These are phyloP conservation scores for Umbelopsis vinacea DNA, from an alignment of 192 early-diverging fungal genomes.

Conservation along the genomic window DNA sequence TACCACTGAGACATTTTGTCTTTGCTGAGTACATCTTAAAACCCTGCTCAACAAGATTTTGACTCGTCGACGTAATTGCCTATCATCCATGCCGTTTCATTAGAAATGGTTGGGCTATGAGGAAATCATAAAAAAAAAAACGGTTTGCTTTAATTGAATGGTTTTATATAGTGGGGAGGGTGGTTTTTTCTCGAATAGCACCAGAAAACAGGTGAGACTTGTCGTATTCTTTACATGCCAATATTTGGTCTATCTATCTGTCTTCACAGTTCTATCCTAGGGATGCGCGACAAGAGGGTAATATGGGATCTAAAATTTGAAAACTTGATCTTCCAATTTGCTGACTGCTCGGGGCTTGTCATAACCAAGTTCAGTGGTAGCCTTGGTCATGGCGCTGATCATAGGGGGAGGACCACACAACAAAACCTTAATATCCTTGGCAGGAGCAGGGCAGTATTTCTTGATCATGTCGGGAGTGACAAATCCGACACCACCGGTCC, in stretches of 20 bases:
- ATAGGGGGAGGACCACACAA: slow-evolving; percentile 93
- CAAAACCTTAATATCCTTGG: slow-evolving; percentile 83
- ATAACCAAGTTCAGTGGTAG: slow-evolving; percentile 76
- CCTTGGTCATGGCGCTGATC: slow-evolving; percentile 78
- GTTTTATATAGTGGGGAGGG: too few species aligned
- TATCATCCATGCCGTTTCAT: too few species aligned
- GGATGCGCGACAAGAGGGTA: not conserved
- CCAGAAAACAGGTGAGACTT: too few species aligned
- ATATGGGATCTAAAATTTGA: slow-evolving; percentile 76
- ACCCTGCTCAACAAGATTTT: too few species aligned
- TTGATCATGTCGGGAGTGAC: slow-evolving; percentile 84
- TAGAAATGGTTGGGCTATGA: too few species aligned
- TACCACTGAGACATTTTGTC: too few species aligned
- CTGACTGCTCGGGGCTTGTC: slow-evolving; percentile 76
- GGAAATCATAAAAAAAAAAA: not conserved
- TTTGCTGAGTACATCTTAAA: too few species aligned
- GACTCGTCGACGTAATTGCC: too few species aligned
- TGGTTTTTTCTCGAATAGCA: too few species aligned
- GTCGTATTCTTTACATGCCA: not conserved
- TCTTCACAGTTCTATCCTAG: not conserved
- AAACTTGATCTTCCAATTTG: slow-evolving; percentile 85
- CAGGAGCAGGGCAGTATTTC: slow-evolving; percentile 71
- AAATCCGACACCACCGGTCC: slow-evolving; percentile 88
- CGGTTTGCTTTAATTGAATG: too few species aligned
- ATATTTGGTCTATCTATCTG: slow-evolving; percentile 8